Evolutionary conservation across 1,139 yeast genomes (phyloP).

Genomic region (Yamadazyma atlantica): DNA sequence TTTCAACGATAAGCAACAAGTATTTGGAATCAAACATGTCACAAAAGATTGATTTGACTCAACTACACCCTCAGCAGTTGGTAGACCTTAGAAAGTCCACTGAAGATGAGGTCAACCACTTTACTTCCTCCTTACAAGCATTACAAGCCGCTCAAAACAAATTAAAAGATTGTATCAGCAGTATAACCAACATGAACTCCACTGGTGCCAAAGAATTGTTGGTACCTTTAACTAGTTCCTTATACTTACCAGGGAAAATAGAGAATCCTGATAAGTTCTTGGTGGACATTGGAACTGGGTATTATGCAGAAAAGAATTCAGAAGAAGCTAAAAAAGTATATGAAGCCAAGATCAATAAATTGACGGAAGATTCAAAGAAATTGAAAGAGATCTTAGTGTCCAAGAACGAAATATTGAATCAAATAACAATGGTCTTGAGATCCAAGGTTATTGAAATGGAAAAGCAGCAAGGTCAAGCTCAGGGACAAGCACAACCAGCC

Average conservation of each 20-base stretch:
- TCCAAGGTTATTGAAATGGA: slow-evolving; percentile 45
- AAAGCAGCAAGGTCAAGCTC: slow-evolving; percentile 23
- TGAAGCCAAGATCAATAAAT: slow-evolving; percentile 67
- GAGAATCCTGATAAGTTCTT: slow-evolving; percentile 65
- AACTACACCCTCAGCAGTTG: slow-evolving; percentile 79
- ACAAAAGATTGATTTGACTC: slow-evolving; percentile 55
- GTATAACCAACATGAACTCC: slow-evolving; percentile 59
- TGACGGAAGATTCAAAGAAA: slow-evolving; percentile 71
- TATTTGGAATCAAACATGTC: too few relatives aligned
- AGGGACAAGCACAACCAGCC: slow-evolving; percentile 3
- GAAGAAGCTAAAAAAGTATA: slow-evolving; percentile 73
- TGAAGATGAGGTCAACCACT: slow-evolving; percentile 83
- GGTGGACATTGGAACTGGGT: slow-evolving; percentile 97
- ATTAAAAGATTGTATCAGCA: slow-evolving; percentile 76
- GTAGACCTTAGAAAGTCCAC: slow-evolving; percentile 81
- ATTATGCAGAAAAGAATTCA: slow-evolving; percentile 78
- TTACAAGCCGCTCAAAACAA: slow-evolving; percentile 80
- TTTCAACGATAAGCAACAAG: not conserved
- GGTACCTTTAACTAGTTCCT: slow-evolving; percentile 85
- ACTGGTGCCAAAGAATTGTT: slow-evolving; percentile 54
- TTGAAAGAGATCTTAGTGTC: slow-evolving; percentile 72
- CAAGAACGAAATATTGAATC: slow-evolving; percentile 54
- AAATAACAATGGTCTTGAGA: slow-evolving; percentile 53
- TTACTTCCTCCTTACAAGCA: slow-evolving; percentile 81
- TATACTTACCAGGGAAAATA: slow-evolving; percentile 84